phyloP scores from a whole-genome alignment of 352 stramenopile species.

The Phytophthora quininea region DNA sequence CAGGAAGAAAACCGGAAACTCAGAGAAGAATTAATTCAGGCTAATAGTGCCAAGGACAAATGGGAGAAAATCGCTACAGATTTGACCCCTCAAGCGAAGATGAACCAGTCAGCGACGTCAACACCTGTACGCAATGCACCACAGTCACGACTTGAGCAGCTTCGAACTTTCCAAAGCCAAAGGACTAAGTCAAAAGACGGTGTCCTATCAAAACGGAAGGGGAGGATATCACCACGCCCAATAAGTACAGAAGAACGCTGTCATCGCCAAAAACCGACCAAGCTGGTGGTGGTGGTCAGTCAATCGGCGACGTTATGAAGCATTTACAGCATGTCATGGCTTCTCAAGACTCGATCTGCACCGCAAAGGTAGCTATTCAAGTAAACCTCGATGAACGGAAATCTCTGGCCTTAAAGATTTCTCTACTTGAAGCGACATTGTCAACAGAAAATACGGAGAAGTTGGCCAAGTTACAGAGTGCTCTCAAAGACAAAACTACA shows the following conservation, averaged over 20 bases:
- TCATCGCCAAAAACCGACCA: background rate
- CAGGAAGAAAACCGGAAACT: conserved; percentile 51
- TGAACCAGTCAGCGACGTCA: conserved; percentile 36
- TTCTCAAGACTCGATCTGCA: conserved; percentile 53
- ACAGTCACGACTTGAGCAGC: conserved; percentile 62
- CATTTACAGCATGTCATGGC: conserved; percentile 46
- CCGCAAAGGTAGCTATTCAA: conserved; percentile 56
- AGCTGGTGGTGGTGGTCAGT: conserved; percentile 4
- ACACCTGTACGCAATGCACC: conserved; percentile 52
- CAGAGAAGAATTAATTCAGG: conserved; percentile 19
- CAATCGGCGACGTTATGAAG: conserved; percentile 36
- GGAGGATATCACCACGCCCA: conserved; percentile 47
- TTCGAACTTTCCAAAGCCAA: conserved; percentile 60
- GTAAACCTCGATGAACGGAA: conserved; percentile 63
- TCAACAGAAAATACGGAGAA: conserved; percentile 21
- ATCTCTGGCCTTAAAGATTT: conserved; percentile 49
- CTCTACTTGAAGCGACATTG: conserved; percentile 22
- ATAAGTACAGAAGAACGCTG: conserved; percentile 50
- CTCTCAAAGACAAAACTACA: conserved; percentile 55
- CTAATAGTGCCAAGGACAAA: conserved; percentile 65
- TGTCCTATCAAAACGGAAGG: conserved; percentile 66
- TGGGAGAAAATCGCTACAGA: conserved; percentile 69
- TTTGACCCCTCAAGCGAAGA: conserved; percentile 30
- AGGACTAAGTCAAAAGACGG: conserved; percentile 56
- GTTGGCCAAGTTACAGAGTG: conserved; percentile 39